phyloP scores from a whole-genome alignment of 2,329 filamentous ascomycete genomes.

The Fusarium redolens region DNA sequence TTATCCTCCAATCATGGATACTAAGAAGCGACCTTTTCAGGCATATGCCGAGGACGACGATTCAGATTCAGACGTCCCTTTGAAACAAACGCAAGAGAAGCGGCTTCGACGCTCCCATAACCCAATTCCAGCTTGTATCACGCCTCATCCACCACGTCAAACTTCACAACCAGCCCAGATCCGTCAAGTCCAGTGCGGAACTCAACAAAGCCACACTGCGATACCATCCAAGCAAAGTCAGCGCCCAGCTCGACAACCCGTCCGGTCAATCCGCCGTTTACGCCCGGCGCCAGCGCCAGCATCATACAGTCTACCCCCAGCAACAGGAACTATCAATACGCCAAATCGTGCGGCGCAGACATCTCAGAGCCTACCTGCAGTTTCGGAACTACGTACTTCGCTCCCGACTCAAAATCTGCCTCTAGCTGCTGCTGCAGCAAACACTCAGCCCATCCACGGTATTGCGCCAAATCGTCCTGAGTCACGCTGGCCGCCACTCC shows the following conservation, averaged over 20 bases:
- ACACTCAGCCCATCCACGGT: not conserved
- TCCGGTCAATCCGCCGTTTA: too few species aligned
- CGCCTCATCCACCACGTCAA: not conserved
- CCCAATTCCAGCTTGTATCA: too few species aligned
- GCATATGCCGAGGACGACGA: too few species aligned
- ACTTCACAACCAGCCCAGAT: not conserved
- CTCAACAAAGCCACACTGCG: not conserved
- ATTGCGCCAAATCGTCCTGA: not conserved
- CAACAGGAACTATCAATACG: not conserved
- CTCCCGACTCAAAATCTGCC: not conserved
- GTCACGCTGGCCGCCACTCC: not conserved
- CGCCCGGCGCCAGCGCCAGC: too few species aligned
- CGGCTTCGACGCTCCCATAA: not conserved
- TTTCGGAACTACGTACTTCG: not conserved
- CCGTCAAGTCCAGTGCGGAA: not conserved
- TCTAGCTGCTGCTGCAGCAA: not conserved
- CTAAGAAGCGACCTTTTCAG: not conserved
- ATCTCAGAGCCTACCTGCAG: not conserved
- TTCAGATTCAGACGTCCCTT: not conserved
- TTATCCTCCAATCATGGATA: not conserved
- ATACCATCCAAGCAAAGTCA: not conserved
- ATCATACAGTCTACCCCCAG: not conserved
- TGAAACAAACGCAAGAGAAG: not conserved
- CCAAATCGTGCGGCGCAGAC: not conserved
- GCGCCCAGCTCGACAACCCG: not conserved